Evolutionary conservation across 1,139 yeast genomes (phyloP).

Genomic region (Debaryomyces coudertii): DNA sequence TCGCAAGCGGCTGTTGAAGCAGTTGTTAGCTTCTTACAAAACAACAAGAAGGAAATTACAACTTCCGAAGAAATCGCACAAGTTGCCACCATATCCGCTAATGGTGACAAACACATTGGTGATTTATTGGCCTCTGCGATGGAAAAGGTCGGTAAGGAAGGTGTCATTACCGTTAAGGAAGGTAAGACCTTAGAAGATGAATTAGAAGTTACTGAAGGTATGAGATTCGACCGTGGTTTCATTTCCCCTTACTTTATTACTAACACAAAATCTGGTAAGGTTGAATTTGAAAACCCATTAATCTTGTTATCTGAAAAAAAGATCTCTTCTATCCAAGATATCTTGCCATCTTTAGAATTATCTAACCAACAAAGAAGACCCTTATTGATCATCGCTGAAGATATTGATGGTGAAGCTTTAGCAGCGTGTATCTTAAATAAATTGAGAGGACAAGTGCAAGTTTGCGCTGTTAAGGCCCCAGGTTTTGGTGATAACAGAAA

Average conservation of each 20-base stretch:
- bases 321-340: slow-evolving; percentile 88
- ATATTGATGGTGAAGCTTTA: slow-evolving; percentile 96
- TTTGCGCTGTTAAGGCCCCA: slow-evolving; percentile 98
- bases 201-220: slow-evolving; percentile 97
- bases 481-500: slow-evolving; percentile 99
- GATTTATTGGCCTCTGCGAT: slow-evolving; percentile 91
- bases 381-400: slow-evolving; percentile 92
- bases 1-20: slow-evolving; percentile 98
- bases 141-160: slow-evolving; percentile 99
- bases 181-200: slow-evolving; percentile 97
- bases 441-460: slow-evolving; percentile 98
- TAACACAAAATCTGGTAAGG: slow-evolving; percentile 94
- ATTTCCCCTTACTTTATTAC: slow-evolving; percentile 98
- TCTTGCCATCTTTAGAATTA: slow-evolving; percentile 90
- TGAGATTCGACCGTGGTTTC: slow-evolving; percentile 98
- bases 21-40: slow-evolving; percentile 84
- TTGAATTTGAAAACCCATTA: slow-evolving; percentile 95
- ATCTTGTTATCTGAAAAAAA: slow-evolving; percentile 91
- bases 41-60: slow-evolving; percentile 95
- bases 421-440: slow-evolving; percentile 99
- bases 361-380: slow-evolving; percentile 97
- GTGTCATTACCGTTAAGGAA: slow-evolving; percentile 96
- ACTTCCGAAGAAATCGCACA: slow-evolving; percentile 97
- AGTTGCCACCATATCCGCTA: slow-evolving; percentile 98
- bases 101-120: slow-evolving; percentile 96